Base-by-base conservation (phyloP, 164 flowering plant species). In the Nymphaea thermarum region DNA sequence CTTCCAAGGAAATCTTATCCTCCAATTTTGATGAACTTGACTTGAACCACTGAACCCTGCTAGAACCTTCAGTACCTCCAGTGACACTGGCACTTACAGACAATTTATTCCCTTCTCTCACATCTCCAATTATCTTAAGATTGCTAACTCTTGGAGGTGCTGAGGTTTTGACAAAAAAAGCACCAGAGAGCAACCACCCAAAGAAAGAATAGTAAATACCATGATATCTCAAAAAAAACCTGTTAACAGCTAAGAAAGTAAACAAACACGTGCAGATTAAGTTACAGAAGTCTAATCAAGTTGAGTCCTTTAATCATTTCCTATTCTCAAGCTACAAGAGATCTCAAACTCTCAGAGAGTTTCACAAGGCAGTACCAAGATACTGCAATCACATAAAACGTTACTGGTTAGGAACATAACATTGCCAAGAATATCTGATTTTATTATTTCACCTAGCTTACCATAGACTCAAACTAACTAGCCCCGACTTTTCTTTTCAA, bases 21-120 rank as follows among this genome's bases (percentile, higher is more conserved):
- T 77, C 84, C 73, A 90, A 75, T 61, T 70, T 71, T 36, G 86
- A 77, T 69, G 80, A 86, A 66, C 75, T 80, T 64, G 93, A 78
- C 82, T 87, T 94, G 61, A 90, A 94, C 99, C 99, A 94, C 76
- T 94, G 99, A 64, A 92, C 96, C 81, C 90, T 86, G 77, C 99
- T 94, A 53, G 94, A 86, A 67, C 90, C 98, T 80, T 94, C 99
- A 74, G 88, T 83, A 70, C 98, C 99, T 70, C 98, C 98, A 71
- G 88, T 94, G 55, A 94, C 98, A 77, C 61, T 71, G 71, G 96
- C 96, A 75, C 87, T 82, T 47, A 84, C 96, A 60, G 88, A 85
- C 45, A 94, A 74, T 77, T 94, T 90, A 78, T 80, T 87, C 62
- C 94, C 96, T 80, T 94, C 99, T 64, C 84, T 84, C 43, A 88